Base-by-base conservation (phyloP, 352 stramenopile genomes). In the Ochromonadaceae sp. region DNA sequence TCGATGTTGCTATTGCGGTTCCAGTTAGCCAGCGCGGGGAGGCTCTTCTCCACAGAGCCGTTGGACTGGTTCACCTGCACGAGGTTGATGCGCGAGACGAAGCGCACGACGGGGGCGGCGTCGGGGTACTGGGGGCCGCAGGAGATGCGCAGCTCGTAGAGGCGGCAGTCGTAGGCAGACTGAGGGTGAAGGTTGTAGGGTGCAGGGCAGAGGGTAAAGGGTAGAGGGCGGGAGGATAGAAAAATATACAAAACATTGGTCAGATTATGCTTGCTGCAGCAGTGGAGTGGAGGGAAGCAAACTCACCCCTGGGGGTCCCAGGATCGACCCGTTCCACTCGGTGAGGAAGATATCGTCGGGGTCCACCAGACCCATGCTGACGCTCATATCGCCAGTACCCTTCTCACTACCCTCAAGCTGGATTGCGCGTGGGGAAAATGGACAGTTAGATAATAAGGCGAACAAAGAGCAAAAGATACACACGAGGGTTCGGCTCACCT, bases 81-180 rank as follows among this genome's bases (percentile, higher is more conserved):
- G 82, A 98, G 93, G 78, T 97, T 97, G 76, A 98, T 95, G 71
- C 88, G 87, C 61, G 87, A 95, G 59, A 93, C 87, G 76, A 98
- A 98, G 42, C 82, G 81, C 28, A 97, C 85, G 47, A 90, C 76
- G 5, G 92, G 92, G 39, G 91, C 88, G 34, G 83, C 67, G 53
- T 91, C 79, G n/a, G 92, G 91, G 72, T 98, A 98, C 39, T 88
- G 77, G 65, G 91, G 82, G 55, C 84, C 87, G 72, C 86, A 94
- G 74, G 91, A 81, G 71, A 93, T 87, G 66, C 83, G 81, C 52
- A 97, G 78, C 67, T 91, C 91, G 76, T 97, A 98, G 68, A 97
- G 93, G 62, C 89, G 85, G 56, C 85, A 84, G 61, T 97, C 91
- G 72, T 95, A 89, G 71, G 84, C 86, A 25, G 91, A 97, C 89